Base-by-base conservation (phyloP, 495 filamentous ascomycete species). In the Lichina pygmaea region DNA sequence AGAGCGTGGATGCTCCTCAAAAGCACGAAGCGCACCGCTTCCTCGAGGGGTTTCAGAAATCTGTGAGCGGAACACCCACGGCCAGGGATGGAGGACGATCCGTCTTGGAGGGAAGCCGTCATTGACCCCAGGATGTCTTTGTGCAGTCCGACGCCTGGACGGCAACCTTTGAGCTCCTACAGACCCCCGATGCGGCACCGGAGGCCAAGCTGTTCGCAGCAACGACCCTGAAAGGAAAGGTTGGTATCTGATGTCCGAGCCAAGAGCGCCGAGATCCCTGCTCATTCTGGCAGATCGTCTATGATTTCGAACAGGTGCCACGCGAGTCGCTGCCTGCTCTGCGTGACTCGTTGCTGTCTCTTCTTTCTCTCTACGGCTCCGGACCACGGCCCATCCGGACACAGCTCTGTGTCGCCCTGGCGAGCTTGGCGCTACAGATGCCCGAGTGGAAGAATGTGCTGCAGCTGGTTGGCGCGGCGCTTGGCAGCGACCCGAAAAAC, bases 201-300 rank as follows among this genome's bases (percentile, higher is more conserved):
- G 84, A 91, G 56, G 80, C 79, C 24, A 91, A 86, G 61, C 65
- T 95, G 48, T 99, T 99, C 59, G 89, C 91, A 7, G 89, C 91
- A 45, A 93, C 84, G 32, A 95, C 89, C 41, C 63, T 99, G 55
- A 93, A 91, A 64, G 91, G 89, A 61, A 99, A 99, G 76, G 89
- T 94, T 66, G 54, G 66, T 51, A 46, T 51, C 8, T 45, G 16
- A 24, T 30, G 33, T 34, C 15, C 52, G 10, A 49, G 48, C 47
- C 48, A 13, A 48, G 33, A 33, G 40, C 36, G 24, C 24, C 24
- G 24, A 24, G 24, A 4, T 24, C 24, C 46, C 41, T 50, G 46
- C 58, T 68, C 46, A 66, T 51, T 34, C 36, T 42, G 33, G 13
- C 57, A 86, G 81, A 83, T 86, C 46, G 73, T 77, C 42, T 86